Conservation (phyloP, 1,284 basidiomycete species). For the Ceratorhiza oryzae-sativae region DNA sequence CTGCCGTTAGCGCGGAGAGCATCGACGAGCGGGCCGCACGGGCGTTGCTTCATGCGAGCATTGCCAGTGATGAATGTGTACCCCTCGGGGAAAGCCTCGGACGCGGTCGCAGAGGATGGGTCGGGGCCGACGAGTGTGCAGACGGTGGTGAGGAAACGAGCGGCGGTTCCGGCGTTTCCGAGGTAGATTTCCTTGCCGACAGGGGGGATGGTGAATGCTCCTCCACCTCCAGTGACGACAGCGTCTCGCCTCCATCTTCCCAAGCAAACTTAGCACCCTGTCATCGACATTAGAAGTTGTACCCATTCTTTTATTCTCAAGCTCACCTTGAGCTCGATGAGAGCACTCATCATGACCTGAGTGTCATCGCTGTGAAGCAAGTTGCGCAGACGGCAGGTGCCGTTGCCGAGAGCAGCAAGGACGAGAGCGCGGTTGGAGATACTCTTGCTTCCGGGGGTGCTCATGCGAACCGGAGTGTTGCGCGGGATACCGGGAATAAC, state of each 20-base stretch:
- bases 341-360: conserved; percentile 97
- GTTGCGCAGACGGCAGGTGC: conserved; percentile 89
- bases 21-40: conserved; percentile 94
- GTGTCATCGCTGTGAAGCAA: conserved; percentile 98
- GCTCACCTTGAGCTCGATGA: conserved; percentile 82
- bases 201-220: conserved; percentile 77
- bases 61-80: conserved; percentile 93
- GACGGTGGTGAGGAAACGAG: conserved; percentile 96
- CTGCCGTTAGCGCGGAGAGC: conserved; percentile 87
- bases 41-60: conserved; percentile 97
- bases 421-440: conserved; percentile 96
- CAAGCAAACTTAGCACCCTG: conserved; percentile 88
- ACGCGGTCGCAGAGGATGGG: conserved; percentile 50
- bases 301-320: conserved; percentile 7
- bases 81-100: conserved; percentile 51
- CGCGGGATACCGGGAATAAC: conserved; percentile 72
- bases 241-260: conserved; percentile 93
- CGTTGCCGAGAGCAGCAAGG: conserved; percentile 88
- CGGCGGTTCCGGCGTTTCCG: conserved; percentile 97
- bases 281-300: conserved; percentile 39
- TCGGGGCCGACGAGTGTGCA: conserved; percentile 75
- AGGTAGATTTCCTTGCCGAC: conserved; percentile 91
- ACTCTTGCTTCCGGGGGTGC: conserved; percentile 95
- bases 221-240: conserved; percentile 91
- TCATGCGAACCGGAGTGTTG: conserved; percentile 79